These are phyloP conservation scores for Suillus tomentosus DNA, from an alignment of 768 basidiomycete species.

Conservation along the genomic window DNA sequence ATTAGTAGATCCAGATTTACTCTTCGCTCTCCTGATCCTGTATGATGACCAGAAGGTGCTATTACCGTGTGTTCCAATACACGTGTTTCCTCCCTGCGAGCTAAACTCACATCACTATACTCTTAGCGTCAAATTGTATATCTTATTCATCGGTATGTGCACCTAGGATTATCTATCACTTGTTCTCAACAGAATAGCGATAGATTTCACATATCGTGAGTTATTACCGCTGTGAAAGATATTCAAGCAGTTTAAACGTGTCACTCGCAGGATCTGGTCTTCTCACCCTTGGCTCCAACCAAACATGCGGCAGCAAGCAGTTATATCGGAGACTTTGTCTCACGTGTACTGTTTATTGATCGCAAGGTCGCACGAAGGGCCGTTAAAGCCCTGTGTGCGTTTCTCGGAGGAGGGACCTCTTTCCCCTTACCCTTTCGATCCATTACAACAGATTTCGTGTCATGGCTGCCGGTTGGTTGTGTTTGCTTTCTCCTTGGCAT, in stretches of 20 bases:
- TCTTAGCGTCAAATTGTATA: slow-evolving; percentile 72
- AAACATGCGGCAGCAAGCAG: slow-evolving; percentile 91
- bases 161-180: slow-evolving; percentile 87
- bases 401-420: too few species aligned
- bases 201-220: slow-evolving; percentile 89
- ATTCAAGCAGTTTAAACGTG: slow-evolving; percentile 11
- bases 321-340: slow-evolving; percentile 91
- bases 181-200: slow-evolving; percentile 78
- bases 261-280: slow-evolving; percentile 63
- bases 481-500: too few species aligned
- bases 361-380: slow-evolving; percentile 71
- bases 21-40: too few species aligned
- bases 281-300: slow-evolving; percentile 55
- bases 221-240: slow-evolving; percentile 22
- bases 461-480: too few species aligned
- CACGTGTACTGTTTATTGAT: slow-evolving; percentile 85
- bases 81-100: too few species aligned
- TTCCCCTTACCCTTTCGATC: too few species aligned
- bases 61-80: too few species aligned
- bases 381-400: slow-evolving; percentile 79
- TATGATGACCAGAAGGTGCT: too few species aligned
- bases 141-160: slow-evolving; percentile 88
- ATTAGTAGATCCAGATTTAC: too few species aligned
- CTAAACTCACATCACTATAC: too few species aligned
- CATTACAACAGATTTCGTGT: too few species aligned